Evolutionary conservation across 345 rosid genomes (phyloP).

Genomic region (Moricandia moricandioides): DNA sequence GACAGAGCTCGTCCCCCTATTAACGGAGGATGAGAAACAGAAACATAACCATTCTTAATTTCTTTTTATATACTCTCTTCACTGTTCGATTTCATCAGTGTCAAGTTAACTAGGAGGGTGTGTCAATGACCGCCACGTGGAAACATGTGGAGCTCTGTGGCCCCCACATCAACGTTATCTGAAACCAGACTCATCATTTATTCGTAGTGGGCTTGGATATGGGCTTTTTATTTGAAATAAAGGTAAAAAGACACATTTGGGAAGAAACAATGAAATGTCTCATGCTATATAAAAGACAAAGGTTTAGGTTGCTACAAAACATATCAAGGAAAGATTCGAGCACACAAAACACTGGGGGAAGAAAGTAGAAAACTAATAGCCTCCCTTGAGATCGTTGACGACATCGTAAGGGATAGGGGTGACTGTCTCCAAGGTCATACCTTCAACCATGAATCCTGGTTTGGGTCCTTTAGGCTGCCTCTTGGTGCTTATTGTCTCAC

Average conservation of each 20-base stretch:
- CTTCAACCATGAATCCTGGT: neutral
- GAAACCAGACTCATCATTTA: neutral
- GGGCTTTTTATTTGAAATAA: neutral
- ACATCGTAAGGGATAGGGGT: neutral
- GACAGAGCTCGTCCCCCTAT: conserved; percentile 6
- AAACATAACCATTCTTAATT: neutral
- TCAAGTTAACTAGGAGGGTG: neutral
- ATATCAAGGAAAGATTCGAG: neutral
- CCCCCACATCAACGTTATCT: neutral
- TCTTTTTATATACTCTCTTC: neutral
- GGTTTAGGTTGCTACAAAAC: conserved; percentile 5
- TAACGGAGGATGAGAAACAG: neutral
- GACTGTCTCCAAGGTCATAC: neutral
- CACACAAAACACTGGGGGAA: neutral
- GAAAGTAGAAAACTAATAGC: neutral
- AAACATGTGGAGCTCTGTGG: no score
- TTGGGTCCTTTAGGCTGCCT: neutral
- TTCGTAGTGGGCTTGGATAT: neutral
- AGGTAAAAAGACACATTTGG: neutral
- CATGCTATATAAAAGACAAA: neutral
- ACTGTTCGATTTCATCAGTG: neutral
- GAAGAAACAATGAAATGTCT: neutral
- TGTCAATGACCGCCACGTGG: conserved; percentile 19
- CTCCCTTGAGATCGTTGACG: neutral
- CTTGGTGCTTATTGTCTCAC: neutral